Conservation (phyloP, 2,329 filamentous ascomycete species). For the Stagonosporopsis vannaccii region DNA sequence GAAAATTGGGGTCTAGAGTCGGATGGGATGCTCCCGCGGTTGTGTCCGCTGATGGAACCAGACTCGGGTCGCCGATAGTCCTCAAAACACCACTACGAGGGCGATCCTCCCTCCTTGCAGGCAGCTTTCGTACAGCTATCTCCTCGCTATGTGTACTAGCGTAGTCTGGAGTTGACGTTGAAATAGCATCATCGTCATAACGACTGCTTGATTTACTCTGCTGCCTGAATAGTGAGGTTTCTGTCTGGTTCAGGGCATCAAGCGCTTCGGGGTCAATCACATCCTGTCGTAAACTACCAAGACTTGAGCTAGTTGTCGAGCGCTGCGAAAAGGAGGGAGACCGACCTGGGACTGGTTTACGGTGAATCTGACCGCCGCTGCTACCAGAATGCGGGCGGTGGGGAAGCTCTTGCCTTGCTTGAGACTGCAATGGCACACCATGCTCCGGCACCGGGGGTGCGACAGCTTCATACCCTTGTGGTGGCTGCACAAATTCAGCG, state of each 20-base stretch:
- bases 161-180: constrained; percentile 77
- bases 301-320: constrained; percentile 52
- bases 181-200: constrained; percentile 69
- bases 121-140: constrained; percentile 47
- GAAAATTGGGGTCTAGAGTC: constrained; percentile 5
- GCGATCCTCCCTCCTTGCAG: constrained; percentile 66
- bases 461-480: constrained; percentile 39
- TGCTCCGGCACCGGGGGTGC: constrained; percentile 49
- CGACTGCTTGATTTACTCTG: constrained; percentile 57
- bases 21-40: constrained; percentile 6
- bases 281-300: constrained; percentile 53
- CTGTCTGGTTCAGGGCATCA: constrained; percentile 46
- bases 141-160: constrained; percentile 66
- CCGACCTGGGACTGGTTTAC: constrained; percentile 54
- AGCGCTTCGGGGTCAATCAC: constrained; percentile 56
- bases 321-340: constrained; percentile 47
- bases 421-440: constrained; percentile 34
- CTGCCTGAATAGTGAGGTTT: constrained; percentile 38
- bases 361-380: constrained; percentile 37
- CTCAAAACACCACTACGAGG: constrained; percentile 82
- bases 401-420: constrained; percentile 33
- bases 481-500: constrained; percentile 46
- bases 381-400: constrained; percentile 37
- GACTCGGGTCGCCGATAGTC: constrained; percentile 69
- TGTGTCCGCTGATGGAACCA: constrained; percentile 50